Base-by-base conservation (phyloP, 1,284 basidiomycete species). In the Sanguinoderma infundibulare region DNA sequence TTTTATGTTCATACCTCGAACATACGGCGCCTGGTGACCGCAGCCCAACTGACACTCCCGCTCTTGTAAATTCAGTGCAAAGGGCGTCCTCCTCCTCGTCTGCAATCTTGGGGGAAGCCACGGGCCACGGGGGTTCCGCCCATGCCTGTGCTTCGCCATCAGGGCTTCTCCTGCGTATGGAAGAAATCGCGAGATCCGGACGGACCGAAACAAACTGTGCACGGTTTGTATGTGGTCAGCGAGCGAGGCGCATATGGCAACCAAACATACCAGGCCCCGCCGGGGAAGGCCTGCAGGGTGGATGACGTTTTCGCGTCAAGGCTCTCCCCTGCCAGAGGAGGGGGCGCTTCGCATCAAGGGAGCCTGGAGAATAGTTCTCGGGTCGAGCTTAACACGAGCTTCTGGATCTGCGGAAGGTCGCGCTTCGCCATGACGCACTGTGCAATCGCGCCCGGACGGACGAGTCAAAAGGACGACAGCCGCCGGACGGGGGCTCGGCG, bases 11-110 rank as follows among this genome's bases (percentile, higher is more conserved):
- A 22, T n/a, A n/a, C n/a, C n/a, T n/a, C n/a, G n/a, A 38, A 17
- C 22, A 39, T 5, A n/a, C 26, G 24, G 52, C 52, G 35, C 52
- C 15, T 35, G 26, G 36, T 39, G 46, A 28, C 38, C 46, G 32
- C 42, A 53, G 52, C 52, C 32, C 36, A 53, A 20, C 36, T 59
- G 57, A 59, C 30, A 59, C 57, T 40, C 57, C 52, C 46, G 58
- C 46, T n/a, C 20, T 24, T 34, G 42, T 28, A 22, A 38, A 26
- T 39, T 51, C 51, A 53, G 50, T 53, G 42, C 12, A 10, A 30
- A 53, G 42, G 51, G n/a, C n/a, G n/a, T n/a, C n/a, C n/a, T n/a
- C 57, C 40, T 53, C 12, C 49, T 36, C 10, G 34, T 56, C 17
- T 39, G 35, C 36, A 22, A 8, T 32, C 30, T n/a, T 51, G 3